Evolutionary conservation across 2,329 filamentous ascomycete species (phyloP), one percentile per base, ranked within the genome.

Genomic region (Aureobasidium lini): DNA sequence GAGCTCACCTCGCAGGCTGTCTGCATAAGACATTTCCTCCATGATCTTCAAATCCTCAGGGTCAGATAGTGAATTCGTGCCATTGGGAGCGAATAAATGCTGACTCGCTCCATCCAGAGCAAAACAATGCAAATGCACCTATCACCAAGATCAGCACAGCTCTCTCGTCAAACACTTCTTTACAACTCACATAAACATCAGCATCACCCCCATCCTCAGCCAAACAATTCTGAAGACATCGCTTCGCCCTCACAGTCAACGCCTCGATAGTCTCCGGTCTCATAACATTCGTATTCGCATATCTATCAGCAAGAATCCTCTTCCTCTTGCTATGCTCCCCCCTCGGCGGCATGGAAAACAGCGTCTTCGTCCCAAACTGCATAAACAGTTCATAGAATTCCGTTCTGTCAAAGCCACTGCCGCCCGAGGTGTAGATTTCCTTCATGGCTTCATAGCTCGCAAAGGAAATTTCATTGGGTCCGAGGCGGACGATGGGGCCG

Each of bases 391-490:
- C 61, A 31, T 63, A 63, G 13, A 63, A 71, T 4, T 63, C 49
- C 4, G 60, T 62, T 57, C 72, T 69, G 39, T 63, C 61, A 54
- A 69, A 71, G 3, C 64, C 64, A 18, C 61, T 57, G 4, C 59
- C 62, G 42, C 69, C 64, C 18, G 59, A 61, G 42, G 60, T 63
- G 54, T 72, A 67, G 57, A 72, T 70, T 28, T 67, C 61, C 50
- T 67, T 69, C 62, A 69, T 67, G 6, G 61, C 66, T 16, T 64
- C 59, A 7, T 63, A 48, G 53, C 66, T 66, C 16, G 66, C 62
- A 48, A 72, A 66, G 34, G 66, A 64, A 29, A 70, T 52, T 60
- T 71, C 69, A 28, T 64, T 59, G 0, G 70, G 70, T 16, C 63
- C 57, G 23, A 71, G 61, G 2, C 69, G 65, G 28, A 72, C 69